phyloP scores from a whole-genome alignment of 331 rosid species.

The Saraca asoca region DNA sequence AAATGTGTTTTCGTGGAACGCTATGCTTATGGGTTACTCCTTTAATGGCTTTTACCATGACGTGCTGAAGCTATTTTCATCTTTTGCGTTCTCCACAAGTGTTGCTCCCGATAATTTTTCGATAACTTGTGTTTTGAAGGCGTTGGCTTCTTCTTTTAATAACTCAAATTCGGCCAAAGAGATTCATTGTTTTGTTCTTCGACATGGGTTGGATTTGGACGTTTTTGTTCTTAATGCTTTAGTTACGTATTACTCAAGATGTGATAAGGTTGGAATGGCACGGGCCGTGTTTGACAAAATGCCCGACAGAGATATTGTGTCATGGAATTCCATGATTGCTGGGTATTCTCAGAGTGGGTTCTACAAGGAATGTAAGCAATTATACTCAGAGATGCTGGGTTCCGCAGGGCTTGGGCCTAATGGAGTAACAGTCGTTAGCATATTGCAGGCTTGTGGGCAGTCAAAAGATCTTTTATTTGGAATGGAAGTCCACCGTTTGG shows the following conservation, averaged over 20 bases:
- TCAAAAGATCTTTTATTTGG: slow-evolving; percentile 68
- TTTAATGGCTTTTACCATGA: slow-evolving; percentile 49
- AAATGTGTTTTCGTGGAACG: slow-evolving; percentile 72
- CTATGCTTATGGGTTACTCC: slow-evolving; percentile 67
- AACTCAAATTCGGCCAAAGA: slow-evolving; percentile 39
- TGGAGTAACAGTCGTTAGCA: slow-evolving; percentile 57
- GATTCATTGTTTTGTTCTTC: slow-evolving; percentile 61
- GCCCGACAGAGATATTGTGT: slow-evolving; percentile 55
- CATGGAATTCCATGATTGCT: too few species aligned
- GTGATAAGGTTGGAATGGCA: slow-evolving; percentile 55
- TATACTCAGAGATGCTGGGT: slow-evolving; percentile 56
- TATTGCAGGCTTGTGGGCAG: slow-evolving; percentile 90
- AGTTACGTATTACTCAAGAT: slow-evolving; percentile 65
- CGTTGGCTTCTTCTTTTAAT: slow-evolving; percentile 42
- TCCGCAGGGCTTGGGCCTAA: slow-evolving; percentile 49
- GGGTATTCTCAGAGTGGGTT: slow-evolving; percentile 78
- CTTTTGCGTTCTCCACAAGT: slow-evolving; percentile 35
- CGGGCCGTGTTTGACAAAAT: slow-evolving; percentile 62
- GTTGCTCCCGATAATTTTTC: slow-evolving; percentile 59
- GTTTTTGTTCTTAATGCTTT: slow-evolving; percentile 66
- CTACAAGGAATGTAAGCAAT: slow-evolving; percentile 63
- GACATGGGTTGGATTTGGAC: slow-evolving; percentile 54
- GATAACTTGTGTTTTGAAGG: slow-evolving; percentile 61
- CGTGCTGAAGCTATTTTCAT: slow-evolving; percentile 52
- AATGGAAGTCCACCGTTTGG: slow-evolving; percentile 57